A percentile compares a stretch with the other conserved stretches of the same genome.
phyloP scores from a whole-genome alignment of 768 basidiomycete species.

The Hygrocybe coccinea region DNA sequence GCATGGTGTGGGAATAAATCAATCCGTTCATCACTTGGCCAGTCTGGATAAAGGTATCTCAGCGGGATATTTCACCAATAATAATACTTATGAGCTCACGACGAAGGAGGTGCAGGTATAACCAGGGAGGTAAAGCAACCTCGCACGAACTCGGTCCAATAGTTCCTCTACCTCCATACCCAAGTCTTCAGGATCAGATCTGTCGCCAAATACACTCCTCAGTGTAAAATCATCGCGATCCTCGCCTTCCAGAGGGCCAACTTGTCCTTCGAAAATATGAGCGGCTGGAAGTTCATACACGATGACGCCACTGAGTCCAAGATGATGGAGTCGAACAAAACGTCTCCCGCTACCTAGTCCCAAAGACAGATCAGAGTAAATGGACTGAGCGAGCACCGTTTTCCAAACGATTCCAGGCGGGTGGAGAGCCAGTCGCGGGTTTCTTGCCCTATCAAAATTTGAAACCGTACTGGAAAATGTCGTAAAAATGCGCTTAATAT shows the following conservation, averaged over 20 bases:
- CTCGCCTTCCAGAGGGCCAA: background rate
- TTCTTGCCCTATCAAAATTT: background rate
- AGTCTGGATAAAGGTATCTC: conserved; percentile 10
- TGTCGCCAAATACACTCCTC: conserved; percentile 26
- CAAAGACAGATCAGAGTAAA: background rate
- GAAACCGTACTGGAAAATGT: background rate
- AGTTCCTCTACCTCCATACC: conserved; percentile 29
- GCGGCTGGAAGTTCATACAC: conserved; percentile 27
- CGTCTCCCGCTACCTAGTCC: conserved; percentile 13
- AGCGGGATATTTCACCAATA: background rate
- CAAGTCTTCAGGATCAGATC: conserved; percentile 12
- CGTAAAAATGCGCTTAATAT: background rate
- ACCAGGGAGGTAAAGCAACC: conserved; percentile 26
- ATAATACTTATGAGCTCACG: conserved; percentile 13
- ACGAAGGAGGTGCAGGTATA: conserved; percentile 32
- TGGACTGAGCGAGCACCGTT: background rate
- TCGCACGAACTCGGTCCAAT: conserved; percentile 24
- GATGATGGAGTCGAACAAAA: conserved; percentile 24
- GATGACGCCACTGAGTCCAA: conserved; percentile 28
- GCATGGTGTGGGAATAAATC: conserved; percentile 11
- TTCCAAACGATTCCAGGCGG: background rate
- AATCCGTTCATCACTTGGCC: conserved; percentile 26
- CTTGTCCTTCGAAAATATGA: background rate
- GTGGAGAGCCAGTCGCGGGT: background rate
- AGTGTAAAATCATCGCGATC: conserved; percentile 13